Base-by-base conservation (phyloP, 352 stramenopile species). In the Plasmopara muralis region DNA sequence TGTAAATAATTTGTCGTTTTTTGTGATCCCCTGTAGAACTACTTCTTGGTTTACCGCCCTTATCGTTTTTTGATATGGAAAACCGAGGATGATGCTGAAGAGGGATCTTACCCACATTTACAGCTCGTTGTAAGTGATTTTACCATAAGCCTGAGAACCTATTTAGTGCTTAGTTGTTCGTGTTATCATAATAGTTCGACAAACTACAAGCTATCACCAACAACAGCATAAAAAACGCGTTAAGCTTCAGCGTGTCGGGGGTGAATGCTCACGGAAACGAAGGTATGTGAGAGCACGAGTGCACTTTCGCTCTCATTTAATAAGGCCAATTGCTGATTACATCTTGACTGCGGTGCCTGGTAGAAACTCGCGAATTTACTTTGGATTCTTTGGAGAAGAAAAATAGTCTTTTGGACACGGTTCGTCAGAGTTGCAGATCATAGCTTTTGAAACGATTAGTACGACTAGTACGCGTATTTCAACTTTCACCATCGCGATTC, bases 51-150 rank as follows among this genome's bases (percentile, higher is more conserved):
- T 18, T 91, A 88, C 60, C 83, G 78, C 15, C 52, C 77, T 5
- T 89, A 70, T 55, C 80, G 83, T 9, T 91, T 93, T 53, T 60
- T 91, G 25, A 47, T 93, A 25, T 93, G 83, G 83, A 93, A 89
- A 57, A 74, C 54, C 12, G 67, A 64, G 9, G 83, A 93, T 55
- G 83, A 93, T 55, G 75, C 78, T 12, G 77, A 89, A 34, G 62
- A 62, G 13, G 76, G 77, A 2, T 59, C 64, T 0, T 64, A 72
- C 31, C 74, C 83, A 15, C 48, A 67, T 20, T 50, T 82, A 28
- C 75, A 89, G 47, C 50, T 93, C 5, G 60, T 89, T 54, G 83
- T 93, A 16, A 9, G 37, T 41, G 1, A 18, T 69, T 2, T 72
- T 68, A 9, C 13, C 38, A 45, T 15, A 44, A 16, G 14, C 10